Evolutionary conservation across 345 rosid species (phyloP).

Genomic region (Streptanthus diversifolius): DNA sequence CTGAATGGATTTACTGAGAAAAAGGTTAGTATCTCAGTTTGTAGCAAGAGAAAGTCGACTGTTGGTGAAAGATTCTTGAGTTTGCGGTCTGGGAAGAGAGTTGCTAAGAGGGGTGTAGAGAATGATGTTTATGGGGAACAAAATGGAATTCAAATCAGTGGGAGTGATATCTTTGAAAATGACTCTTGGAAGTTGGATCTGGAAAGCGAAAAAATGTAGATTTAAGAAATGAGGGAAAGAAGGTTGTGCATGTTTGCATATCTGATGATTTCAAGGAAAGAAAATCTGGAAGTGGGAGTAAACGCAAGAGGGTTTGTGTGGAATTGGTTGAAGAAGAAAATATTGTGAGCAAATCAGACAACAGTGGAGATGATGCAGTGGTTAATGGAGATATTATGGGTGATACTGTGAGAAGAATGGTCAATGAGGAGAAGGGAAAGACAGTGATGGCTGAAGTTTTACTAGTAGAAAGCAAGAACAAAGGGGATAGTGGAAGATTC

Average conservation of each 20-base stretch:
- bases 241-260: background rate
- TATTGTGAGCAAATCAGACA: background rate
- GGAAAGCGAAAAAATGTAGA: background rate
- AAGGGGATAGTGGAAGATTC: slow-evolving; percentile 5
- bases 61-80: slow-evolving; percentile 27
- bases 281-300: background rate
- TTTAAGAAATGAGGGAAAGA: background rate
- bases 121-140: background rate
- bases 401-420: background rate
- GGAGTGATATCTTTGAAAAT: background rate
- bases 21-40: slow-evolving; percentile 11
- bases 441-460: background rate
- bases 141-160: background rate
- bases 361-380: background rate
- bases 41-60: slow-evolving; percentile 28
- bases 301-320: background rate
- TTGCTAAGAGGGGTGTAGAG: slow-evolving; percentile 33
- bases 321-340: slow-evolving; percentile 16
- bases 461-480: background rate
- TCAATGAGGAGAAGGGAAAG: slow-evolving; percentile 6
- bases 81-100: slow-evolving; percentile 57
- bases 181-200: background rate
- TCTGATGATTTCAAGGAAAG: background rate
- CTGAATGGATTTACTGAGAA: background rate
- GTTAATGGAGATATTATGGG: background rate